These are phyloP conservation scores for Cladosporium sphaerospermum DNA, from an alignment of 2,329 filamentous ascomycete genomes.

Conservation along the genomic window DNA sequence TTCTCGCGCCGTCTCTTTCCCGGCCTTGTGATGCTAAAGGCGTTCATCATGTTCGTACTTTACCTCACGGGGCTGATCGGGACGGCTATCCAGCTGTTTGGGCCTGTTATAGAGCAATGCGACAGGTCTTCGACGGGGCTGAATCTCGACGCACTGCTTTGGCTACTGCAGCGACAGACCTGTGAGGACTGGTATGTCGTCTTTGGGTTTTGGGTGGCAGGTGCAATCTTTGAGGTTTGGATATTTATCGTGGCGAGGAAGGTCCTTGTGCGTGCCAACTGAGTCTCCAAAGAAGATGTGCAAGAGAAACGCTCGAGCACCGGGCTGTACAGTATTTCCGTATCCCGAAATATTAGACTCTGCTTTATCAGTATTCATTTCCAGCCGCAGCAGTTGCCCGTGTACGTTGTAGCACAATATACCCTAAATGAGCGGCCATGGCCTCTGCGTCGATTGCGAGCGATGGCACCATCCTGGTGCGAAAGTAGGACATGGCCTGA, in stretches of 20 bases:
- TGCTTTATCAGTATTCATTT: too few relatives aligned
- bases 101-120: conserved; percentile 43
- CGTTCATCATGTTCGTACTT: conserved; percentile 57
- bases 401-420: too few relatives aligned
- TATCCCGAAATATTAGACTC: neutral
- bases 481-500: neutral
- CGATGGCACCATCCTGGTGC: conserved; percentile 5
- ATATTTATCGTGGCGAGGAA: conserved; percentile 54
- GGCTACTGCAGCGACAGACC: conserved; percentile 56
- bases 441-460: conserved; percentile 9
- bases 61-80: conserved; percentile 57
- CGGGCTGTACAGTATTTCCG: neutral
- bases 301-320: too few relatives aligned
- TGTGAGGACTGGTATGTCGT: conserved; percentile 59
- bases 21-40: conserved; percentile 52
- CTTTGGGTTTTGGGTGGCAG: conserved; percentile 59
- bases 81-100: conserved; percentile 56
- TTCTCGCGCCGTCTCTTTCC: conserved; percentile 52
- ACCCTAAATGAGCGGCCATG: neutral
- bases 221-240: conserved; percentile 57
- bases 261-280: conserved; percentile 7
- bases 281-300: too few relatives aligned
- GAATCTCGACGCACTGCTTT: conserved; percentile 52
- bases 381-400: too few relatives aligned
- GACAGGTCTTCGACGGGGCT: conserved; percentile 52